Percentiles rank a stretch among this genome's conserved stretches.
Evolutionary conservation across 2,329 filamentous ascomycete genomes (phyloP).

Genomic region (Curvularia eragrostidis): DNA sequence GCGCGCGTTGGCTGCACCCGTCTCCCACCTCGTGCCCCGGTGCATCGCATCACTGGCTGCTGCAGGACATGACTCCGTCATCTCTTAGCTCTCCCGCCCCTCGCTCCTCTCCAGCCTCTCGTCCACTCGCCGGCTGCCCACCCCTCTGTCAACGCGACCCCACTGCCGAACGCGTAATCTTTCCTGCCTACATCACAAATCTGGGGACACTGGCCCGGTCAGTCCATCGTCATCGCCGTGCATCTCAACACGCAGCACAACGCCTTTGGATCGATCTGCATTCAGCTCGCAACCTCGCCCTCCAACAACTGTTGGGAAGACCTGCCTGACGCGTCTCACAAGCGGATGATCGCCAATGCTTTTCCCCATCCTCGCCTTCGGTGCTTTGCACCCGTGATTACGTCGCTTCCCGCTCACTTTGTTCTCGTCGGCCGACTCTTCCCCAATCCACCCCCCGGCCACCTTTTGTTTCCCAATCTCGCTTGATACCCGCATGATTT

Average conservation of each 20-base stretch:
- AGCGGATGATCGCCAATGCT: conserved; percentile 7
- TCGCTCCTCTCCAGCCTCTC: conserved; percentile 24
- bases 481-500: conserved; percentile 1
- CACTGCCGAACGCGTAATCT: conserved; percentile 29
- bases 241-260: conserved; percentile 23
- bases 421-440: not conserved
- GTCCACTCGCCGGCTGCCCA: too few species aligned
- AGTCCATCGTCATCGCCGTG: conserved; percentile 16
- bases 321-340: conserved; percentile 3
- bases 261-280: conserved; percentile 12
- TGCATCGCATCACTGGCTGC: conserved; percentile 11
- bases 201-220: conserved; percentile 2
- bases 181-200: not conserved
- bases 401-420: conserved; percentile 1
- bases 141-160: conserved; percentile 16
- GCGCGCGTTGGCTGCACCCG: conserved; percentile 10
- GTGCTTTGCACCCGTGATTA: conserved; percentile 1
- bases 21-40: conserved; percentile 11
- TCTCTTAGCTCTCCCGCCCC: conserved; percentile 29
- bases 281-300: conserved; percentile 8
- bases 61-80: conserved; percentile 22
- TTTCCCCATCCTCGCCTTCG: conserved; percentile 3
- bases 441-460: not conserved
- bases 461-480: conserved; percentile 1
- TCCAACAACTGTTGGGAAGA: conserved; percentile 6